phyloP scores from a whole-genome alignment of 176 grass and related monocot genomes.

The Cenchrus fungigraminus region DNA sequence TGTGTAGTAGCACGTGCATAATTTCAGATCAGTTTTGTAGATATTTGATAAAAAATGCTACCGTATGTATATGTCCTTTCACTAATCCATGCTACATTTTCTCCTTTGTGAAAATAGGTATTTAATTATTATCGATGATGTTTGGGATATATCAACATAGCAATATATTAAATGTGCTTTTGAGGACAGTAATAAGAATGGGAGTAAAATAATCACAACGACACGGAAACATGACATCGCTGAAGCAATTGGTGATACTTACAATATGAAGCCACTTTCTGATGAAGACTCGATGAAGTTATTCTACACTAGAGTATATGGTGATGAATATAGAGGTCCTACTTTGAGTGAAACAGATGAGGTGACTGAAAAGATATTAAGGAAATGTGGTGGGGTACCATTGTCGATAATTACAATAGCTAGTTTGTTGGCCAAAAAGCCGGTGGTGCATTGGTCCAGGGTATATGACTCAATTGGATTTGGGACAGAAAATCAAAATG shows the following conservation, averaged over 20 bases:
- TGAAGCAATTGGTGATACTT: not conserved
- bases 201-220: slow-evolving; percentile 18
- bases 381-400: not conserved
- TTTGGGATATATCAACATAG: slow-evolving; percentile 8
- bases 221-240: not conserved
- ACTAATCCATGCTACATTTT: too few species aligned
- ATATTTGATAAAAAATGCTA: too few species aligned
- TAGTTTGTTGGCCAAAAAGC: not conserved
- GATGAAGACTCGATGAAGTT: not conserved
- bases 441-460: not conserved
- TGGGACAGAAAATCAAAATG: not conserved
- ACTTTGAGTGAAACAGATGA: not conserved
- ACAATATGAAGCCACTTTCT: not conserved
- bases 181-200: not conserved
- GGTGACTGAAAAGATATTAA: not conserved
- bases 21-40: too few species aligned
- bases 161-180: not conserved
- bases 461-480: not conserved
- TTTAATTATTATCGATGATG: slow-evolving; percentile 29
- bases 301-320: not conserved
- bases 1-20: too few species aligned
- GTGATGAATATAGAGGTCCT: not conserved
- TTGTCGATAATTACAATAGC: not conserved
- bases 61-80: too few species aligned
- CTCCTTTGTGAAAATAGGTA: not conserved